These are phyloP conservation scores for Baorangia bicolor DNA, from an alignment of 768 basidiomycete species.

Conservation along the genomic window DNA sequence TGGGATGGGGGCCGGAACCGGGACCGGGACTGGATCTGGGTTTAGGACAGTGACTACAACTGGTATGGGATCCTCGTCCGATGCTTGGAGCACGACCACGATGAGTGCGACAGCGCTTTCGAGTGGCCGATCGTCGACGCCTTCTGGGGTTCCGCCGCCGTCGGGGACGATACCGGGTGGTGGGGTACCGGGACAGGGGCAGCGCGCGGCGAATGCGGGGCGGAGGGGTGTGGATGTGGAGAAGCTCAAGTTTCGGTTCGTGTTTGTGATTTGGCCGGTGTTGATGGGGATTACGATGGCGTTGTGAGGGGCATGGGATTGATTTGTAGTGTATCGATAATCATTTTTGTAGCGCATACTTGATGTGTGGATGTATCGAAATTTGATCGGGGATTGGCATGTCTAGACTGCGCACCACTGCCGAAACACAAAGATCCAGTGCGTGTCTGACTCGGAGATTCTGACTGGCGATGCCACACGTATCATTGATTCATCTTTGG, in stretches of 20 bases:
- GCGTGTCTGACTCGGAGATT: too few relatives aligned
- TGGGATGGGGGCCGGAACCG: neutral
- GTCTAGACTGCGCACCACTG: too few relatives aligned
- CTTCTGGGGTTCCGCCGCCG: slow-evolving; percentile 7
- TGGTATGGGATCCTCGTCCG: slow-evolving; percentile 2
- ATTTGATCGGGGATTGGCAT: too few relatives aligned
- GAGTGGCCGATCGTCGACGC: neutral
- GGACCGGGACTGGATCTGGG: slow-evolving; percentile 1
- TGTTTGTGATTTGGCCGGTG: slow-evolving; percentile 56
- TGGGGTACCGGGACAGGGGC: neutral
- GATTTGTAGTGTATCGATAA: too few relatives aligned
- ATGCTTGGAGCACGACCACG: slow-evolving; percentile 4
- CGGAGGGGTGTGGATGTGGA: slow-evolving; percentile 31
- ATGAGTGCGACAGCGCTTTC: neutral
- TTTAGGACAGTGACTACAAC: slow-evolving; percentile 1
- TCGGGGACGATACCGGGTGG: slow-evolving; percentile 8
- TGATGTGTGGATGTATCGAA: too few relatives aligned
- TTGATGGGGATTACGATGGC: slow-evolving; percentile 58
- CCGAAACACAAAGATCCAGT: too few relatives aligned
- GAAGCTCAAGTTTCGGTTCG: slow-evolving; percentile 43
- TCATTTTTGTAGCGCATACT: too few relatives aligned
- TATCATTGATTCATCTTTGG: too few relatives aligned
- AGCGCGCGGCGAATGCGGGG: slow-evolving; percentile 19
- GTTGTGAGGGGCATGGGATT: slow-evolving; percentile 34
- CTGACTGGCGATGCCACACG: too few relatives aligned